phyloP scores from a whole-genome alignment of 257 asterid genomes.

The Anisodus tanguticus region DNA sequence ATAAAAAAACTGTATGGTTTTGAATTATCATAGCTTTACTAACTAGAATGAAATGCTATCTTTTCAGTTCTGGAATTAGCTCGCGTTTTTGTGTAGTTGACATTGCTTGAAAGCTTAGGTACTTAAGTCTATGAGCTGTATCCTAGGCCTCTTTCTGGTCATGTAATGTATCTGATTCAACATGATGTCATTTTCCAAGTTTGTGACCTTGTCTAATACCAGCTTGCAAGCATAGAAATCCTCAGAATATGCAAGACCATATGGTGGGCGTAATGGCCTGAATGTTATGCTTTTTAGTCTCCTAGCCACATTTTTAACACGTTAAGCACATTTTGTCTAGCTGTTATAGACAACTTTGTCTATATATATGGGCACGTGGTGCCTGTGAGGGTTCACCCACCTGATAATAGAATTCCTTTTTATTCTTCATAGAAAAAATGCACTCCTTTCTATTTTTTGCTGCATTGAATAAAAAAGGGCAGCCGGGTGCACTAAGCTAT shows the following conservation, averaged over 20 bases:
- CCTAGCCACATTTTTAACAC: background rate
- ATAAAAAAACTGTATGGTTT: background rate
- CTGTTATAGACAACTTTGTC: background rate
- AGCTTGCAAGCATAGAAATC: constrained; percentile 14
- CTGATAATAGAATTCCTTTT: background rate
- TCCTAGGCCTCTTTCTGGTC: constrained; percentile 1
- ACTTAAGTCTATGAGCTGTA: background rate
- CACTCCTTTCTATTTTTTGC: background rate
- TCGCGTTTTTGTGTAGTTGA: background rate
- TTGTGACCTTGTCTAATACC: background rate
- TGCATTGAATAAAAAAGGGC: background rate
- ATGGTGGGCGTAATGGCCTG: background rate
- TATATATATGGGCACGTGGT: background rate
- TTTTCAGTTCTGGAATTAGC: constrained; percentile 15
- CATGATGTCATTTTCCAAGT: constrained; percentile 15
- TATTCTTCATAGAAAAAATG: background rate
- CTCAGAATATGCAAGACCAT: constrained; percentile 15
- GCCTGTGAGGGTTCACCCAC: constrained; percentile 16
- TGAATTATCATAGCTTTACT: constrained; percentile 18
- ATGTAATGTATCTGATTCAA: constrained; percentile 6
- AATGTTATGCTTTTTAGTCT: background rate
- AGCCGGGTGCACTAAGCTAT: no score
- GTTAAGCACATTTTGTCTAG: background rate
- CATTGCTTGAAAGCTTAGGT: constrained; percentile 10
- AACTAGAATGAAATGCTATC: background rate